These are phyloP conservation scores for Angomonas deanei DNA, from an alignment of 208 protist genomes.

Conservation along the genomic window DNA sequence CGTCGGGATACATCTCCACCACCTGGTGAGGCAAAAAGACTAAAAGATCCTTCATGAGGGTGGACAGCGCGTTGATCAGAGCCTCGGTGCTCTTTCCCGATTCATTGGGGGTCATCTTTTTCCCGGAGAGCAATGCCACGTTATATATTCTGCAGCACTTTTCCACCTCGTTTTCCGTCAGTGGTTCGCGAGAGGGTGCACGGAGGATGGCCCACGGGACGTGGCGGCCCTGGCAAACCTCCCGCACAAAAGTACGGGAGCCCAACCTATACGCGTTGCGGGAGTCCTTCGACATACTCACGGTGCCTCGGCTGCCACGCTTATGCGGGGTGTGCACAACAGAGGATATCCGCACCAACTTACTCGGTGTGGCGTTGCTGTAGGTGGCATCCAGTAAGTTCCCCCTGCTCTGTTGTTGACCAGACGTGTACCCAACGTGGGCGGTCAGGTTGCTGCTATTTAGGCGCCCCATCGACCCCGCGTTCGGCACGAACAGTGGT, in stretches of 20 bases:
- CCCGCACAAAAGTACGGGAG: conserved; percentile 76
- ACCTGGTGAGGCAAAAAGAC: conserved; percentile 75
- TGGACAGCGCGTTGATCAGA: conserved; percentile 39
- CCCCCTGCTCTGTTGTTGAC: conserved; percentile 63
- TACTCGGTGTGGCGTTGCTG: conserved; percentile 82
- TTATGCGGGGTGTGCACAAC: conserved; percentile 37
- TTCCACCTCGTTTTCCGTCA: conserved; percentile 50
- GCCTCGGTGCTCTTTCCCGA: conserved; percentile 39
- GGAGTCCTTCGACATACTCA: conserved; percentile 31
- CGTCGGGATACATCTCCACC: conserved; percentile 73
- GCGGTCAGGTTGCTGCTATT: conserved; percentile 73
- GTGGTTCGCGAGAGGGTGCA: conserved; percentile 24
- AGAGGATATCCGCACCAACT: conserved; percentile 74
- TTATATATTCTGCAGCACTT: conserved; percentile 55
- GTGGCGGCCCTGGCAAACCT: conserved; percentile 67
- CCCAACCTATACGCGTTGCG: conserved; percentile 69
- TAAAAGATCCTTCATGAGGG: conserved; percentile 51
- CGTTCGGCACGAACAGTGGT: conserved; percentile 61
- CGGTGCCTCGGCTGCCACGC: conserved; percentile 13
- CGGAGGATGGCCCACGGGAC: conserved; percentile 86
- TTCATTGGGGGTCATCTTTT: conserved; percentile 23
- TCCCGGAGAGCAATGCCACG: conserved; percentile 37
- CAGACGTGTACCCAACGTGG: conserved; percentile 68
- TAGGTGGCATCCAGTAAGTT: conserved; percentile 76
- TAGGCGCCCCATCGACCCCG: conserved; percentile 73